Conservation (phyloP, 2,329 filamentous ascomycete genomes). For the Mycosphaerella sp. region DNA sequence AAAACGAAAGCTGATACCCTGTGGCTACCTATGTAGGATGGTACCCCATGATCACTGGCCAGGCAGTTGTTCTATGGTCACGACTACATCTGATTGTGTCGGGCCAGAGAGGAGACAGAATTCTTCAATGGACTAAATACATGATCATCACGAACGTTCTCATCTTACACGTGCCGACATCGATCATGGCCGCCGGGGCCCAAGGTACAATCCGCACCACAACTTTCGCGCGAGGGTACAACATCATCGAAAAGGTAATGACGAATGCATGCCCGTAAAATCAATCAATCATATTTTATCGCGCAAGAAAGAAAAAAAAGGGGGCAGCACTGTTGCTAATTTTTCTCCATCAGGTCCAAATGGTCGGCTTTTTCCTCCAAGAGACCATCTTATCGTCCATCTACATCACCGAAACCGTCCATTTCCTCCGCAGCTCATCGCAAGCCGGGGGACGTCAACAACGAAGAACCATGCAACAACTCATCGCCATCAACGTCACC, state of each 20-base stretch:
- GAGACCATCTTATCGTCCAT: constrained; percentile 32
- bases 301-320: too few species aligned
- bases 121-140: constrained; percentile 46
- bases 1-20: not conserved
- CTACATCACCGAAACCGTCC: constrained; percentile 30
- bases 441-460: constrained; percentile 16
- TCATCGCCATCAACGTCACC: constrained; percentile 35
- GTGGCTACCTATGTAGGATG: constrained; percentile 29
- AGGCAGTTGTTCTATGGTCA: constrained; percentile 50
- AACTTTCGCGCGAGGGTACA: constrained; percentile 36
- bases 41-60: constrained; percentile 51
- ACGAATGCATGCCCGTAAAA: not conserved
- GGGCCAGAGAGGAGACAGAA: constrained; percentile 38
- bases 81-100: constrained; percentile 53
- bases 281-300: not conserved
- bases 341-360: constrained; percentile 26
- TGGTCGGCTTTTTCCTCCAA: constrained; percentile 40
- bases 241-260: constrained; percentile 39
- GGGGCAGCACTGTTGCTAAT: not conserved
- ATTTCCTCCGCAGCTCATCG: constrained; percentile 19
- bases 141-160: constrained; percentile 54
- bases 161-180: constrained; percentile 49
- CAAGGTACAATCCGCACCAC: constrained; percentile 33
- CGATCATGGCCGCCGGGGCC: constrained; percentile 50
- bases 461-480: constrained; percentile 31